Percentiles rank a stretch among this genome's conserved stretches.
Conservation (phyloP, 108 stramenopile genomes). For the Nitzschia sp. region DNA sequence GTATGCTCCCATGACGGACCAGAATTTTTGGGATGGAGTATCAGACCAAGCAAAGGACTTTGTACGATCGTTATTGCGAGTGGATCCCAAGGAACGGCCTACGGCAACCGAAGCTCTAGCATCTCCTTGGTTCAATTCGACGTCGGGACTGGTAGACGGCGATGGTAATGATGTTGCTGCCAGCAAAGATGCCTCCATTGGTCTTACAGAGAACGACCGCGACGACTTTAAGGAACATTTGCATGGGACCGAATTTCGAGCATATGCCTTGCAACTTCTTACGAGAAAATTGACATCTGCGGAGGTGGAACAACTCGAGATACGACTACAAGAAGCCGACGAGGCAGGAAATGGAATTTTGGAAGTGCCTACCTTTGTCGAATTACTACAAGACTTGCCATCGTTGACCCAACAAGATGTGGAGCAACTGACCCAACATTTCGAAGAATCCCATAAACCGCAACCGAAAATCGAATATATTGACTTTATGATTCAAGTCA, state of each 20-base stretch:
- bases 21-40: conserved; percentile 56
- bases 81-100: conserved; percentile 60
- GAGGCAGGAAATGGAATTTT: neutral
- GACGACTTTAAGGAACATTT: neutral
- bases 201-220: neutral
- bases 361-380: neutral
- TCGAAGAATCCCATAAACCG: neutral
- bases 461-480: neutral
- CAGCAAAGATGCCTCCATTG: too few relatives aligned
- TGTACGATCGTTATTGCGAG: conserved; percentile 48
- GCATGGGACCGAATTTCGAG: neutral
- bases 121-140: neutral
- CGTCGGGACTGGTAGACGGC: neutral
- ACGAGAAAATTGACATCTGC: neutral
- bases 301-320: neutral
- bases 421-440: neutral
- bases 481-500: neutral
- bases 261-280: neutral
- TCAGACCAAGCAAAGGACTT: conserved; percentile 58
- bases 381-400: neutral
- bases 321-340: neutral
- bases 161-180: neutral
- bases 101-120: conserved; percentile 46
- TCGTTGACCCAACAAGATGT: neutral
- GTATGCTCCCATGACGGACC: too few relatives aligned